Base-by-base conservation (phyloP, 805 yeast genomes). In the Schwanniomyces polymorphus region DNA sequence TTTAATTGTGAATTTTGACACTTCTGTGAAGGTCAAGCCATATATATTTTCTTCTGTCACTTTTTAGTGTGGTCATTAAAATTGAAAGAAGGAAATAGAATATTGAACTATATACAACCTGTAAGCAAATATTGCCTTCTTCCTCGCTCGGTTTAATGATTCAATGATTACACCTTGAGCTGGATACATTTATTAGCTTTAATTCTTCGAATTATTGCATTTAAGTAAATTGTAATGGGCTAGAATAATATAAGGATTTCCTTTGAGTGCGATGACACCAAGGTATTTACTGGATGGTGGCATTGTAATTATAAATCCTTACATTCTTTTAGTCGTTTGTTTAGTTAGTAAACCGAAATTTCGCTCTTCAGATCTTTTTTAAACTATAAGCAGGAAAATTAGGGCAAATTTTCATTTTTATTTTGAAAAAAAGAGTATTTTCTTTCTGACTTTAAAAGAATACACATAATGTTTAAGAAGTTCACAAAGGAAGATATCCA, bases 401-500 rank as follows among this genome's bases (percentile, higher is more conserved):
- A 26, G 28, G 23, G 23, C 28, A 41, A 41, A 41, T 28, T 28
- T 29, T 31, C 44, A 21, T 21, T 25, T 31, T n/a, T 23, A 28
- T 23, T 28, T 28, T 23, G 42, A 27, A 26, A 23, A 25, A 17
- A 6, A 10, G 31, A 37, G 16, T 12, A 41, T 28, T 28, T 29
- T 31, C 44, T 27, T 21, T 25, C n/a, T n/a, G 8, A 28, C 8
- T 9, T 10, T 8, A 27, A 14, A 39, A 10, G 11, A 7, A 18
- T 6, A 21, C 18, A 18, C 11, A 45, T 18, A 37, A 79, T 79
- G 84, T 79, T 79, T 57, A 79, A 76, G 62, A 79, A 78, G 64
- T 90, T 91, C 71, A 79, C 89, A 27, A 85, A 81, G 54, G 97
- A 90, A 37, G 97, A 91, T 61, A 80, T 91, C 45, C 96, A 90